These are phyloP conservation scores for Fusarium austroafricanum DNA, from an alignment of 2,329 filamentous ascomycete species.

Conservation along the genomic window DNA sequence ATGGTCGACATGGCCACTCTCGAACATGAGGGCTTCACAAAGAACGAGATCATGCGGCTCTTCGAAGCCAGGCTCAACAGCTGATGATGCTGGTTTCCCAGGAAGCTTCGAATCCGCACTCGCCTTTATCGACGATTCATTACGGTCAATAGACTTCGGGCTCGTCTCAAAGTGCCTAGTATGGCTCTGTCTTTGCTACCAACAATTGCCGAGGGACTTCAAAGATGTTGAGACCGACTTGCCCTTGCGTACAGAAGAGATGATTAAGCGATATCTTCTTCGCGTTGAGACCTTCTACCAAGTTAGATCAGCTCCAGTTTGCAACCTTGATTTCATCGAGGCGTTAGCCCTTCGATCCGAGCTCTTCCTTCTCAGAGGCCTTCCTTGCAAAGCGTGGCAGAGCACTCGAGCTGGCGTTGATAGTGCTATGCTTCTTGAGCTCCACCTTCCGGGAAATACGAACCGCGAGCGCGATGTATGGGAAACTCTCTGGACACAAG, in stretches of 20 bases:
- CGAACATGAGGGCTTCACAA: background rate
- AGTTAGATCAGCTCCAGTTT: slow-evolving; percentile 32
- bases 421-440: slow-evolving; percentile 63
- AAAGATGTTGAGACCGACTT: slow-evolving; percentile 47
- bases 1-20: slow-evolving; percentile 36
- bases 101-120: background rate
- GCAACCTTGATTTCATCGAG: slow-evolving; percentile 62
- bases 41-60: background rate
- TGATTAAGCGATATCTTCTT: slow-evolving; percentile 3
- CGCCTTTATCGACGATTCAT: slow-evolving; percentile 1
- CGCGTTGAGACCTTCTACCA: slow-evolving; percentile 8
- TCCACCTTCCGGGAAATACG: slow-evolving; percentile 51
- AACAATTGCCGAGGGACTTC: slow-evolving; percentile 52
- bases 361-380: slow-evolving; percentile 65
- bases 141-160: slow-evolving; percentile 3
- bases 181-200: slow-evolving; percentile 56
- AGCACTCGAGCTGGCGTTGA: slow-evolving; percentile 62
- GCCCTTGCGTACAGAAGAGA: slow-evolving; percentile 47
- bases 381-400: slow-evolving; percentile 66
- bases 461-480: slow-evolving; percentile 53
- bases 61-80: background rate
- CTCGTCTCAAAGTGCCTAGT: slow-evolving; percentile 53
- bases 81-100: slow-evolving; percentile 7
- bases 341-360: slow-evolving; percentile 63
- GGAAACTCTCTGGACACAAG: slow-evolving; percentile 55